These are phyloP conservation scores for Fusarium sp. DNA, from an alignment of 2,329 filamentous ascomycete genomes.

Conservation along the genomic window DNA sequence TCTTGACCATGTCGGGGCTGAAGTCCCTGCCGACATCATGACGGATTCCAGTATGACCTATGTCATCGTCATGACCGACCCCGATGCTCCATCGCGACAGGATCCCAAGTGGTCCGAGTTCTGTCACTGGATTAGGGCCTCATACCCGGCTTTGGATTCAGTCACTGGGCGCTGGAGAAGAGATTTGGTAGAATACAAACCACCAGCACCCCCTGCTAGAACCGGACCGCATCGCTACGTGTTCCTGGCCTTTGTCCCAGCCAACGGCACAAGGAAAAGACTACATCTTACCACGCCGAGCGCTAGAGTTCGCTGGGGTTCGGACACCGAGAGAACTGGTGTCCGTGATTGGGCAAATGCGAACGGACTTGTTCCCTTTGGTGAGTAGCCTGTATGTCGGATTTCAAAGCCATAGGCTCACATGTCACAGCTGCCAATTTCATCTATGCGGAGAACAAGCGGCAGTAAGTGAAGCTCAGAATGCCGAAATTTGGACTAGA, in stretches of 20 bases:
- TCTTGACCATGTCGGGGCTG: not conserved
- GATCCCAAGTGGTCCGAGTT: conserved; percentile 40
- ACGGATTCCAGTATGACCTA: not conserved
- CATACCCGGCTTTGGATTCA: not conserved
- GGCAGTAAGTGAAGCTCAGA: conserved; percentile 16
- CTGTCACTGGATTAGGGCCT: conserved; percentile 37
- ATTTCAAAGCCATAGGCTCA: not conserved
- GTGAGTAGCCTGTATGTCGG: conserved; percentile 2
- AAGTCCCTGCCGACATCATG: not conserved
- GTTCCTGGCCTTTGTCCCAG: conserved; percentile 33
- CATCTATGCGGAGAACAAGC: conserved; percentile 35
- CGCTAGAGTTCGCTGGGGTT: conserved; percentile 36
- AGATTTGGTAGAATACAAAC: conserved; percentile 32
- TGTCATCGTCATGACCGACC: conserved; percentile 34
- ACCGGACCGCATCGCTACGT: conserved; percentile 41
- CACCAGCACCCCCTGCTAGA: conserved; percentile 32
- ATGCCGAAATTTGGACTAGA: not conserved
- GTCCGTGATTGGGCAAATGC: conserved; percentile 36
- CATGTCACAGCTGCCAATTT: conserved; percentile 35
- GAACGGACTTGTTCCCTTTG: conserved; percentile 37
- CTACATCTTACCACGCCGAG: conserved; percentile 29
- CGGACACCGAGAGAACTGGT: conserved; percentile 20
- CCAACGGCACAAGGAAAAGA: conserved; percentile 30
- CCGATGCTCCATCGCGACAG: conserved; percentile 36
- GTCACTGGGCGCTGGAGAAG: not conserved